These are phyloP conservation scores for Xanthoconium stramineum DNA, from an alignment of 768 basidiomycete species.

Conservation along the genomic window DNA sequence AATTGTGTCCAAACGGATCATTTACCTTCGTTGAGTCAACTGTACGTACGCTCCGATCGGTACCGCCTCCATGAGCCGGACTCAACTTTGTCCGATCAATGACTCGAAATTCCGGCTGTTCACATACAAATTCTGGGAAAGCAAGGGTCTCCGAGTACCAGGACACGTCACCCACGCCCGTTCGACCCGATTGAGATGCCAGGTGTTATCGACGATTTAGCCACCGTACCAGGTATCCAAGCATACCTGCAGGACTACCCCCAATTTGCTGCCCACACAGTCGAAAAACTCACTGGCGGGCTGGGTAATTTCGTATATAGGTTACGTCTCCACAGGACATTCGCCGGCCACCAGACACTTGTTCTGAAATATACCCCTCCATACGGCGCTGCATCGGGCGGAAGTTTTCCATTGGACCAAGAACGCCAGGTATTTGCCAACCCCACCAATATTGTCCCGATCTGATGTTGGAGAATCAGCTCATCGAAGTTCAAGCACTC, in stretches of 20 bases:
- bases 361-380: slow-evolving; percentile 59
- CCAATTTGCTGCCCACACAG: slow-evolving; percentile 39
- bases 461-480: slow-evolving; percentile 35
- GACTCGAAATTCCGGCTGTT: slow-evolving; percentile 8
- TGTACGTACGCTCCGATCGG: neutral
- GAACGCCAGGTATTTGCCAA: slow-evolving; percentile 49
- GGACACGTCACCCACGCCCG: neutral
- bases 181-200: slow-evolving; percentile 13
- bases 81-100: neutral
- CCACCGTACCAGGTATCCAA: slow-evolving; percentile 30
- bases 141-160: neutral
- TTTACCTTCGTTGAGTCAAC: neutral
- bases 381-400: slow-evolving; percentile 33
- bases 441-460: neutral
- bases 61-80: neutral
- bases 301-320: slow-evolving; percentile 56
- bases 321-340: slow-evolving; percentile 39
- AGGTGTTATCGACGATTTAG: slow-evolving; percentile 21
- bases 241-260: slow-evolving; percentile 46
- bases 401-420: slow-evolving; percentile 34
- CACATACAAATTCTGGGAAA: slow-evolving; percentile 4
- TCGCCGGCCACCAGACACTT: slow-evolving; percentile 43
- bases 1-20: no score
- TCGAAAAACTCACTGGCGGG: slow-evolving; percentile 49
- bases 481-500: slow-evolving; percentile 47